Evolutionary conservation across 2,329 filamentous ascomycete species (phyloP).

Genomic region (Endocalyx cinctus): DNA sequence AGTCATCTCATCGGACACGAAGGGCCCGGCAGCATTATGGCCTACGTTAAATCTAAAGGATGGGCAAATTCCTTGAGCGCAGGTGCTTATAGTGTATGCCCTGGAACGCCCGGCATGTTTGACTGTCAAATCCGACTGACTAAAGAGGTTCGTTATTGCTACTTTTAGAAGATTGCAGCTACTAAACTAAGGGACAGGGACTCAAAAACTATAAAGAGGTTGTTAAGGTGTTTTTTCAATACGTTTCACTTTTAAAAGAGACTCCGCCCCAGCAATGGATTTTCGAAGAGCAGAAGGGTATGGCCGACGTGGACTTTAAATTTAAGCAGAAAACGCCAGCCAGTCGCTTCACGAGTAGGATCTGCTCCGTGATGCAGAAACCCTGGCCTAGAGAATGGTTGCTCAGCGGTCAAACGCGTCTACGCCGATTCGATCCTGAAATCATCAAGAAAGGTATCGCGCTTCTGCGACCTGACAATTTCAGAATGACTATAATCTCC

Average conservation of each 20-base stretch:
- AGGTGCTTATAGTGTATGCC: conserved; percentile 70
- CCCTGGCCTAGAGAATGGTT: conserved; percentile 82
- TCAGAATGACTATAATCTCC: conserved; percentile 77
- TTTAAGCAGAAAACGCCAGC: conserved; percentile 92
- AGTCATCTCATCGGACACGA: conserved; percentile 89
- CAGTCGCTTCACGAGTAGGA: conserved; percentile 80
- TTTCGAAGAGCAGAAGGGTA: conserved; percentile 82
- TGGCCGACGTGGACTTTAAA: conserved; percentile 90
- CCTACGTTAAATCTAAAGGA: conserved; percentile 83
- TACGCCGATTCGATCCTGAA: conserved; percentile 77
- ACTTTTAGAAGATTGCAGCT: not conserved
- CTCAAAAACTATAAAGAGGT: conserved; percentile 78
- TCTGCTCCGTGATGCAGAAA: conserved; percentile 87
- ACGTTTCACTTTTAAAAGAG: conserved; percentile 80
- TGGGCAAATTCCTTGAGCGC: conserved; percentile 83
- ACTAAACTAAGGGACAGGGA: conserved; percentile 37
- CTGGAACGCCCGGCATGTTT: conserved; percentile 72
- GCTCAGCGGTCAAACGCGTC: conserved; percentile 70
- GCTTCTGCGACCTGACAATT: conserved; percentile 80
- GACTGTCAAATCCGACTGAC: conserved; percentile 76
- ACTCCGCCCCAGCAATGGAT: conserved; percentile 85
- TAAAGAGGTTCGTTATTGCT: conserved; percentile 57
- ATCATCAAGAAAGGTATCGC: conserved; percentile 69
- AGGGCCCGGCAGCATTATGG: conserved; percentile 85
- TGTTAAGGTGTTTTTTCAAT: conserved; percentile 81